A percentile compares a stretch with the other conserved stretches of the same genome.
Conservation (phyloP, 306 rosid genomes). For the Crotalaria pallida region DNA sequence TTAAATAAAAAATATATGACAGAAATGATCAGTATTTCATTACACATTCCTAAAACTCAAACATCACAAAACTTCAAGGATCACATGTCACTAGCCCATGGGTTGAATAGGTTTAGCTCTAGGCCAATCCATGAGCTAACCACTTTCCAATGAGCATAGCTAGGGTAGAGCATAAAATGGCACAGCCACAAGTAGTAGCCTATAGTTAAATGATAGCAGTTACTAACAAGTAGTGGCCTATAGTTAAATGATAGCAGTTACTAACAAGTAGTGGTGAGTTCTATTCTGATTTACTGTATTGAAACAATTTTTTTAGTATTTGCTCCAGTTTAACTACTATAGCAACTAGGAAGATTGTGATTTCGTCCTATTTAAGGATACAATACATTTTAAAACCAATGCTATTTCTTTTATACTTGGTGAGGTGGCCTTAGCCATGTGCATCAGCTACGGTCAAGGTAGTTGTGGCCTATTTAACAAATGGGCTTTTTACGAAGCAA, state of each 20-base stretch:
- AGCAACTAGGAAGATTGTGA: not conserved
- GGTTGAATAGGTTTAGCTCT: not conserved
- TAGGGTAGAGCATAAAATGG: not conserved
- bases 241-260: not conserved
- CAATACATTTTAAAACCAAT: not conserved
- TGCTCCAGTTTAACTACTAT: not conserved
- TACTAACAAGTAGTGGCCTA: not conserved
- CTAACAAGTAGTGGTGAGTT: not conserved
- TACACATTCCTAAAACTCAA: not conserved
- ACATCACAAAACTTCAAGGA: not conserved
- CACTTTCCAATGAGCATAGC: not conserved
- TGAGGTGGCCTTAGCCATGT: not conserved
- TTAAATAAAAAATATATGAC: not conserved
- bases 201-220: not conserved
- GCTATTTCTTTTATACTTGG: not conserved
- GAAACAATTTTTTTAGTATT: not conserved
- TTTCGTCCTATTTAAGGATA: not conserved
- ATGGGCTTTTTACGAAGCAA: not conserved
- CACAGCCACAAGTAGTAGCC: not conserved
- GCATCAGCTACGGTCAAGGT: not conserved
- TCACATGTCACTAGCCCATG: not conserved
- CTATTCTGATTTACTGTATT: not conserved
- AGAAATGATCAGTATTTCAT: not conserved
- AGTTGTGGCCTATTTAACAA: not conserved
- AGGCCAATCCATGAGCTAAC: not conserved